Base-by-base conservation (phyloP, 768 basidiomycete species). In the Coprinellus aureogranulatus region DNA sequence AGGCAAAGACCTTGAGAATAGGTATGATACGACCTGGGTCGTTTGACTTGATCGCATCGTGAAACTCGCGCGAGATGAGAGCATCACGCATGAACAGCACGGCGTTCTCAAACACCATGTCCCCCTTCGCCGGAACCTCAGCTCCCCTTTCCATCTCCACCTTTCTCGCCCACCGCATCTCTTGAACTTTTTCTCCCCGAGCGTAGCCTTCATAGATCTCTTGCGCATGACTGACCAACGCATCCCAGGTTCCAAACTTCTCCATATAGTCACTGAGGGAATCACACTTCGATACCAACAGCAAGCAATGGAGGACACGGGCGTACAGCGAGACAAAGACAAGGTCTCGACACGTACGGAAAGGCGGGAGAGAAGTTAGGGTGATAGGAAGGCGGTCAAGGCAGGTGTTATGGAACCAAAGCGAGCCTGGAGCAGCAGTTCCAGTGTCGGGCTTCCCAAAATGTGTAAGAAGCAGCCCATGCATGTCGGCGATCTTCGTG, bases 301-400 rank as follows among this genome's bases (percentile, higher is more conserved):
- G 63, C 0, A 77, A 59, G 60, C 72, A 74, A 49, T 71, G 67
- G 2, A 74, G 66, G 5, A 74, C 54, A 1, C 69, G 67, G 0
- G 74, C 70, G 62, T 71, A 73, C 0, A 75, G 65, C 0, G 69
- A 72, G 27, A 68, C 62, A 53, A 75, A 72, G 1, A 74, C 55
- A 1, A 77, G 67, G 49, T 76, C 74, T 6, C 72, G 72, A 52
- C 68, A 73, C 3, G 59, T 64, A 0, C 70, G 68, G 49, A 75
- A 72, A 1, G 70, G 63, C 0, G 75, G 75, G 0, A 71, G 67
- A 0, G 74, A 74, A 0, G 72, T 60, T 8, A 77, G 65, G 1
- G 65, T 53, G 26, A 78, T 76, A 0, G 76, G 77, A 3, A 69
- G 65, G 1, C 72, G 67, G 37, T 70, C 52, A 0, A 77, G 69